Evolutionary conservation across 1,284 basidiomycete genomes (phyloP).

Genomic region (Trametes polyzona): DNA sequence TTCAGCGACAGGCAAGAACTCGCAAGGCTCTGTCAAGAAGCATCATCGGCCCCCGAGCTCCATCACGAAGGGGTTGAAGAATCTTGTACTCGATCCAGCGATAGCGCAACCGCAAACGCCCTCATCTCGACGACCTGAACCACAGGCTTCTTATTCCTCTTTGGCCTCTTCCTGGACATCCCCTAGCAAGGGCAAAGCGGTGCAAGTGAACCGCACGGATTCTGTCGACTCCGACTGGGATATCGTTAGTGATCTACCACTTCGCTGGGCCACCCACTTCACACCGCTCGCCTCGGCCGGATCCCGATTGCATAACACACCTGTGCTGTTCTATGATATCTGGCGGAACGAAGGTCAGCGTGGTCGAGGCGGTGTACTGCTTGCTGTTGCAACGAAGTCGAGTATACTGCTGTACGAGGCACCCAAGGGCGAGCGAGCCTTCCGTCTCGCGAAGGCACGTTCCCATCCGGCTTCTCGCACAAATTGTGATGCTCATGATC

Average conservation of each 20-base stretch:
- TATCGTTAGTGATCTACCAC: constrained; percentile 71
- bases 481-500: neutral
- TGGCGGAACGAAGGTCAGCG: constrained; percentile 59
- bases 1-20: constrained; percentile 50
- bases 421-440: constrained; percentile 78
- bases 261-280: constrained; percentile 82
- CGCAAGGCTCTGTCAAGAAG: constrained; percentile 51
- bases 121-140: constrained; percentile 25
- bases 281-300: constrained; percentile 69
- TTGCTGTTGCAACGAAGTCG: constrained; percentile 76
- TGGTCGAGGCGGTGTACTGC: constrained; percentile 58
- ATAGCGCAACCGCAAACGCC: constrained; percentile 27
- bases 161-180: constrained; percentile 24
- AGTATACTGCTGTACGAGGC: constrained; percentile 79
- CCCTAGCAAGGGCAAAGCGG: constrained; percentile 12
- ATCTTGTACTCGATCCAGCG: constrained; percentile 54
- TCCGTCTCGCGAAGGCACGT: constrained; percentile 71
- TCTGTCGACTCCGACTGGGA: constrained; percentile 63
- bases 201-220: constrained; percentile 17
- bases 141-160: constrained; percentile 33
- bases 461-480: constrained; percentile 1
- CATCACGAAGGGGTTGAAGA: constrained; percentile 62
- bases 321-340: constrained; percentile 68
- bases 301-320: constrained; percentile 61
- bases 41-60: constrained; percentile 56